These are phyloP conservation scores for Diphasiastrum complanatum DNA, from an alignment of 83 land plant genomes.

Conservation along the genomic window DNA sequence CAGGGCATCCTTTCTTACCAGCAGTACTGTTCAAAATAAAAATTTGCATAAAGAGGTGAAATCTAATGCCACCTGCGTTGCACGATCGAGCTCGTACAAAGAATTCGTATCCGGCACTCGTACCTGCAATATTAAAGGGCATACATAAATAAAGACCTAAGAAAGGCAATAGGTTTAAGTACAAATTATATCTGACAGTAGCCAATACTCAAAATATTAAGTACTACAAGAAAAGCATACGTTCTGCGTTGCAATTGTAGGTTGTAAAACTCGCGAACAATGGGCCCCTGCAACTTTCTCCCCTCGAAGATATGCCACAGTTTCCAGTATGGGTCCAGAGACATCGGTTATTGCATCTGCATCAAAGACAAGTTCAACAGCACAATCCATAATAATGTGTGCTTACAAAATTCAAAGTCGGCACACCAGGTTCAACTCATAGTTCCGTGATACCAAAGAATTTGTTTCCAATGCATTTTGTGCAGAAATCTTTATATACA, in stretches of 20 bases:
- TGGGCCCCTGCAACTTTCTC: conserved; percentile 49
- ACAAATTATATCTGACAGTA: background rate
- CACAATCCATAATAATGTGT: too few species aligned
- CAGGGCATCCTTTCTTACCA: too few species aligned
- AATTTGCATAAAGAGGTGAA: background rate
- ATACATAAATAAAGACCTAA: background rate
- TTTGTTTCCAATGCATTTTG: too few species aligned
- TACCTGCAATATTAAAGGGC: conserved; percentile 32
- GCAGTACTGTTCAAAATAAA: too few species aligned
- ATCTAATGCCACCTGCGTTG: conserved; percentile 57
- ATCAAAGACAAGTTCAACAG: too few species aligned
- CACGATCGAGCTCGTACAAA: conserved; percentile 84
- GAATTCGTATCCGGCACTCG: conserved; percentile 77
- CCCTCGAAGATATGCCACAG: conserved; percentile 46
- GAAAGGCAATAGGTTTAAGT: background rate
- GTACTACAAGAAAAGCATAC: conserved; percentile 23
- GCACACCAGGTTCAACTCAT: too few species aligned
- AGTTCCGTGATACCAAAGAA: too few species aligned
- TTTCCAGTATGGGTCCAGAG: conserved; percentile 50
- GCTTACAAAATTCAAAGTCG: too few species aligned
- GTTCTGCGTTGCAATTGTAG: conserved; percentile 94
- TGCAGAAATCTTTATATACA: too few species aligned
- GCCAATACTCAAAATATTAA: background rate
- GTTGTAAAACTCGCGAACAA: conserved; percentile 64
- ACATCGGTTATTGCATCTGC: conserved; percentile 50